Conservation (phyloP, 108 stramenopile species). For the Hondaea fermentalgiana region DNA sequence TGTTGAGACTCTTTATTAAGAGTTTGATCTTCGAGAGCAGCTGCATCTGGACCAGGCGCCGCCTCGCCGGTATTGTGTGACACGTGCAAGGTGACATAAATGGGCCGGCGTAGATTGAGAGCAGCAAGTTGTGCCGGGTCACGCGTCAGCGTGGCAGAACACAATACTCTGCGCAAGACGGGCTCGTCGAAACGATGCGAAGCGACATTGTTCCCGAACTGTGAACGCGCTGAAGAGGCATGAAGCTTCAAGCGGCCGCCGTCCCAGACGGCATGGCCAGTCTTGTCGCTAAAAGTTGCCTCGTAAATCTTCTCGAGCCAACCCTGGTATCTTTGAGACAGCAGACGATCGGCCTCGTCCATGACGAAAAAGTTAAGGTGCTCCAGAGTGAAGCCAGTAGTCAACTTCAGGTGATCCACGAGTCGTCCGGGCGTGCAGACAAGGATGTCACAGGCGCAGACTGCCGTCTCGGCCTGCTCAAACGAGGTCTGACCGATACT, state of each 20-base stretch:
- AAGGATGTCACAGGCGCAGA: not conserved
- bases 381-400: not conserved
- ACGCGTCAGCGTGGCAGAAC: not conserved
- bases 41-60: not conserved
- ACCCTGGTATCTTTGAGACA: not conserved
- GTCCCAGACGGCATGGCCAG: not conserved
- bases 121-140: not conserved
- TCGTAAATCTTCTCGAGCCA: constrained; percentile 1
- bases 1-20: not conserved
- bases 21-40: not conserved
- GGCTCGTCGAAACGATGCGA: constrained; percentile 5
- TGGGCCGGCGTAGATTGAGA: not conserved
- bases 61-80: not conserved
- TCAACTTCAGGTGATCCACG: not conserved
- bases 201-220: not conserved
- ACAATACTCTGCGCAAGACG: not conserved
- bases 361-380: constrained; percentile 10
- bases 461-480: not conserved
- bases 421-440: not conserved
- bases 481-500: not conserved
- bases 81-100: not conserved
- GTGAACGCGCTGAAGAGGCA: not conserved
- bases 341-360: not conserved
- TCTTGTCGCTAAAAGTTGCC: not conserved
- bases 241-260: not conserved